Evolutionary conservation across 169 alveolate species (phyloP), one percentile per base, ranked within the genome.

Genomic region (Theileria parva): DNA sequence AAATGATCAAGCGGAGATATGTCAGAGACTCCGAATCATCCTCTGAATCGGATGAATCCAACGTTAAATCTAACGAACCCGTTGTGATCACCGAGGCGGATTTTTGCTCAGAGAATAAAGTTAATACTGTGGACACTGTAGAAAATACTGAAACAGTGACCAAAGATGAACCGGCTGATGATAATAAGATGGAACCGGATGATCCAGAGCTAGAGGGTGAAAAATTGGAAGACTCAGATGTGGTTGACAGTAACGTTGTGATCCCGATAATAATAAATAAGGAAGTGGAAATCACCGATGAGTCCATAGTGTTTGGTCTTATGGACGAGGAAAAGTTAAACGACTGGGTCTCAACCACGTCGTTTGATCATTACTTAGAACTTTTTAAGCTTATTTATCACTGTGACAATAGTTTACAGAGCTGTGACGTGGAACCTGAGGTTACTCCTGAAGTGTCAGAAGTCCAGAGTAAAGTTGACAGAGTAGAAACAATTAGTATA

Each of bases 331-430:
- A 71, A 15, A 70, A 61, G 19, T 67, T 81, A 25, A 32, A 39
- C 19, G 88, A 81, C 12, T 81, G 88, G 88, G 37, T 81, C 13
- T 81, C 83, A 32, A 75, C 55, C 66, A 17, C 60, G 13, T 64
- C 88, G 3, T 81, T 61, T 63, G 34, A 32, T 30, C 28, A 70
- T 13, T 81, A 74, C 12, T 27, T 19, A 44, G 76, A 67, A 25
- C 51, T 71, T 12, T 44, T 44, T 8, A 44, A 44, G 8, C 53
- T 44, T 44, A 44, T 44, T 44, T 44, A 44, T 44, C 53, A 44
- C 8, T 44, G 17, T 44, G 53, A 44, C 17, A 60, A 60, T 60
- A 3, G 17, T 11, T 3, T 28, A 44, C 44, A 23, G 13, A 21
- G 51, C 17, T 13, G 51, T 27, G 37, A 44, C 9, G 21, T 2